phyloP scores from a whole-genome alignment of 73 alveolate species.

The Uronychia setigera region DNA sequence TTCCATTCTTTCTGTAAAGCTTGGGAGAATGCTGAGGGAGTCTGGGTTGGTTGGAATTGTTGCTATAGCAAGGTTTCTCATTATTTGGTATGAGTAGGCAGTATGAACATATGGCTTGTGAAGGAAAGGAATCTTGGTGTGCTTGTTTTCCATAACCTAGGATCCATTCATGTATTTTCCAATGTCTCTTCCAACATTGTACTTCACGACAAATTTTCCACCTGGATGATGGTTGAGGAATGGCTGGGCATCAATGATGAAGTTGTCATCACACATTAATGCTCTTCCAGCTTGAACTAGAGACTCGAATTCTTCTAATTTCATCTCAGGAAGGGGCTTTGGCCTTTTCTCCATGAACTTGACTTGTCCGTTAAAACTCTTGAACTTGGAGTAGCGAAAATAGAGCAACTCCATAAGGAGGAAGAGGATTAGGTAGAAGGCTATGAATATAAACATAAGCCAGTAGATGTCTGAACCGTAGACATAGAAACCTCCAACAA shows the following conservation, averaged over 20 bases:
- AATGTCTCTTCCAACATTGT: slow-evolving; percentile 41
- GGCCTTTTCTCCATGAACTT: not conserved
- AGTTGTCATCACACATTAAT: slow-evolving; percentile 9
- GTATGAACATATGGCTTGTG: not conserved
- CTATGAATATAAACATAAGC: not conserved
- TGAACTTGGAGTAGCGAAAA: not conserved
- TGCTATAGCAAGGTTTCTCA: not conserved
- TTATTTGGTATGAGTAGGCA: not conserved
- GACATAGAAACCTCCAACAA: not conserved
- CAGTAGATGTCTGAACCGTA: not conserved
- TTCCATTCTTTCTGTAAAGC: too few species aligned
- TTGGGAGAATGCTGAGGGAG: not conserved
- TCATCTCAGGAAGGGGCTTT: not conserved
- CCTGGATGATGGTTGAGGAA: slow-evolving; percentile 58
- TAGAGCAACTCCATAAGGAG: not conserved
- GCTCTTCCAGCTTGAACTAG: not conserved
- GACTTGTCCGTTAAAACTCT: not conserved
- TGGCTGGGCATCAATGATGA: slow-evolving; percentile 19
- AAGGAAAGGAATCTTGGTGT: not conserved
- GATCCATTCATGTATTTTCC: slow-evolving; percentile 51
- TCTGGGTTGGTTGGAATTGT: not conserved
- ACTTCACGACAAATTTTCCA: slow-evolving; percentile 34
- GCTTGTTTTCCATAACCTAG: slow-evolving; percentile 17
- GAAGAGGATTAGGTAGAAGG: not conserved
- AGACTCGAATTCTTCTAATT: not conserved